A percentile compares a stretch with the other conserved stretches of the same genome.
Evolutionary conservation across 2,329 filamentous ascomycete species (phyloP).

Genomic region (Penicillium oxalicum): DNA sequence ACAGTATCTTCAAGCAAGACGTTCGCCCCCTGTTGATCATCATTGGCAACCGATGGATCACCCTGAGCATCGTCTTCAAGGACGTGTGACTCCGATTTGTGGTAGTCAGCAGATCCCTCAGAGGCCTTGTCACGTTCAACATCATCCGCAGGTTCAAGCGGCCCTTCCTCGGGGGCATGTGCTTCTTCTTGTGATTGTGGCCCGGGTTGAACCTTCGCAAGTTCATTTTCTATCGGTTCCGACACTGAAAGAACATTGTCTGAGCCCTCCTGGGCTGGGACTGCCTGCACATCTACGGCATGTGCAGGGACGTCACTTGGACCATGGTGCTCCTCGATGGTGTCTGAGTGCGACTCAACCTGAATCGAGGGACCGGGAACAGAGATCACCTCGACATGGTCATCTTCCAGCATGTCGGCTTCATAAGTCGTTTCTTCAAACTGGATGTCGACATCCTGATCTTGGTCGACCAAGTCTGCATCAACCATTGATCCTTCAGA

Average conservation of each 20-base stretch:
- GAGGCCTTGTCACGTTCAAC: background rate
- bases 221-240: background rate
- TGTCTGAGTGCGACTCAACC: conserved; percentile 8
- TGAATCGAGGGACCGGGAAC: conserved; percentile 22
- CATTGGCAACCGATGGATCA: background rate
- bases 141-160: background rate
- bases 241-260: background rate
- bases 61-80: background rate
- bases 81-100: no score
- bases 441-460: conserved; percentile 28
- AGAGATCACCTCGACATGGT: conserved; percentile 33
- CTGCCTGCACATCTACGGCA: background rate
- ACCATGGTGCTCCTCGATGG: conserved; percentile 6
- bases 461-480: conserved; percentile 24
- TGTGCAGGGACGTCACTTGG: background rate
- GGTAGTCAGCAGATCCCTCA: background rate
- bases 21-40: background rate
- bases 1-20: background rate
- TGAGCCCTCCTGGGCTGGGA: conserved; percentile 5
- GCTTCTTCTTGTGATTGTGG: background rate
- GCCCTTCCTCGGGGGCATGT: background rate
- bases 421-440: conserved; percentile 30
- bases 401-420: conserved; percentile 38
- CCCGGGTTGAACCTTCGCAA: background rate
- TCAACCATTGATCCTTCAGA: conserved; percentile 38